Evolutionary conservation across 2,329 filamentous ascomycete genomes (phyloP).

Genomic region (Colletotrichum kahawae): DNA sequence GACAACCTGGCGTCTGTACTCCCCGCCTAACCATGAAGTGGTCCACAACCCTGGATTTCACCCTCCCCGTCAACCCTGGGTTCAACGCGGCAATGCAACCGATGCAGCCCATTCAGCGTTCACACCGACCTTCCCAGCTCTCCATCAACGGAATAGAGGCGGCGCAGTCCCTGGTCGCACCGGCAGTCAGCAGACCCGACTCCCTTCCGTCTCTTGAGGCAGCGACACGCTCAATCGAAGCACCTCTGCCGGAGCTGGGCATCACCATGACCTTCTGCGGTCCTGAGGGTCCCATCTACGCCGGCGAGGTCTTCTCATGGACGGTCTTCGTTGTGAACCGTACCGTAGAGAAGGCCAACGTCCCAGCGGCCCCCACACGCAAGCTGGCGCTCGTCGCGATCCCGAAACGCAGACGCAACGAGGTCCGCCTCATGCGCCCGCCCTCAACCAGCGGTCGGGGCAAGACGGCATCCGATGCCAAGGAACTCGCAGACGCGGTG

Average conservation of each 20-base stretch:
- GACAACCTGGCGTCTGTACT: constrained; percentile 61
- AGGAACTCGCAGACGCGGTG: constrained; percentile 66
- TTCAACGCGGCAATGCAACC: constrained; percentile 62
- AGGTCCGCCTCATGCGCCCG: constrained; percentile 56
- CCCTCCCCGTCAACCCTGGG: constrained; percentile 66
- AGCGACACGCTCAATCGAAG: constrained; percentile 49
- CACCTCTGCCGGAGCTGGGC: constrained; percentile 64
- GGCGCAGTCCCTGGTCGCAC: constrained; percentile 60
- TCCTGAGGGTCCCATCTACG: constrained; percentile 58
- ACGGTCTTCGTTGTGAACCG: constrained; percentile 79
- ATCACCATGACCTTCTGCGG: constrained; percentile 78
- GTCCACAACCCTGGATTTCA: constrained; percentile 74
- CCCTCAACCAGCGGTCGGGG: constrained; percentile 55
- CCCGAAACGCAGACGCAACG: constrained; percentile 66
- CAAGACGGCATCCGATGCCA: constrained; percentile 24
- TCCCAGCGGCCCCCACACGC: constrained; percentile 50
- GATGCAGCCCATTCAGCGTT: constrained; percentile 63
- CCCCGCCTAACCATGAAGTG: constrained; percentile 70
- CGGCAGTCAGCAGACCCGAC: constrained; percentile 63
- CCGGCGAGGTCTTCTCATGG: constrained; percentile 74
- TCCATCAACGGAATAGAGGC: constrained; percentile 63
- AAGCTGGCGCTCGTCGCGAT: constrained; percentile 75
- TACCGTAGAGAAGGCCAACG: constrained; percentile 45
- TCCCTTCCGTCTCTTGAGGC: constrained; percentile 64
- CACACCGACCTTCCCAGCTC: constrained; percentile 67